A percentile compares a stretch with the other conserved stretches of the same genome.
Evolutionary conservation across 306 rosid genomes (phyloP).

Genomic region (Castanospermum australe): DNA sequence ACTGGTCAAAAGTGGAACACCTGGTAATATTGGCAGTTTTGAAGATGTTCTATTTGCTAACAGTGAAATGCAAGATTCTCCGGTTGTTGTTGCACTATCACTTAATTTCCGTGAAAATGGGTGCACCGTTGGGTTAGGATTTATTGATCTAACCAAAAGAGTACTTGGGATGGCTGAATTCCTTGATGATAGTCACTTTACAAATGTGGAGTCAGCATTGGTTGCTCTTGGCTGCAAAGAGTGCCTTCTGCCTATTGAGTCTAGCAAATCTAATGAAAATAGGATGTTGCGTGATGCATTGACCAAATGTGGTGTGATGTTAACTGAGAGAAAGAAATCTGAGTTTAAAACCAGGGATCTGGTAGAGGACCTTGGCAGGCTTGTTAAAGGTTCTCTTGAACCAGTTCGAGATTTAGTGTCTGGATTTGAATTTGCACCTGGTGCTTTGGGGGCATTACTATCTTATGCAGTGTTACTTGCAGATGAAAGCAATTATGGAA

Average conservation of each 20-base stretch:
- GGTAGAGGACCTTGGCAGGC: slow-evolving; percentile 87
- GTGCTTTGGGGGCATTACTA: slow-evolving; percentile 84
- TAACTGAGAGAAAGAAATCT: slow-evolving; percentile 83
- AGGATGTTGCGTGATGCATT: slow-evolving; percentile 66
- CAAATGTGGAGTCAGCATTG: slow-evolving; percentile 85
- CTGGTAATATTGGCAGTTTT: slow-evolving; percentile 90
- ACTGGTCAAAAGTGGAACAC: slow-evolving; percentile 83
- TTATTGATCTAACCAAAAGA: slow-evolving; percentile 83
- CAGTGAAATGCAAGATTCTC: slow-evolving; percentile 98
- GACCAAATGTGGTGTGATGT: slow-evolving; percentile 85
- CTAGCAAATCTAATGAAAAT: slow-evolving; percentile 61
- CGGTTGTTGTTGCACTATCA: slow-evolving; percentile 70
- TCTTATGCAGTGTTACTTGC: slow-evolving; percentile 87
- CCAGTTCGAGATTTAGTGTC: slow-evolving; percentile 85
- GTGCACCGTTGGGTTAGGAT: slow-evolving; percentile 79
- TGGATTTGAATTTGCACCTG: slow-evolving; percentile 87
- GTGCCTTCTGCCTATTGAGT: slow-evolving; percentile 74
- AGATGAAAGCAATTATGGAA: slow-evolving; percentile 90
- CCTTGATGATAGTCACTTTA: slow-evolving; percentile 89
- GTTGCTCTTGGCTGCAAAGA: slow-evolving; percentile 98
- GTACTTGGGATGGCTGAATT: slow-evolving; percentile 88
- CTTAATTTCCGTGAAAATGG: slow-evolving; percentile 75
- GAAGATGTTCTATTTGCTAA: slow-evolving; percentile 91
- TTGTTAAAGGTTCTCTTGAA: slow-evolving; percentile 90
- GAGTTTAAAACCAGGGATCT: slow-evolving; percentile 90